A percentile compares a stretch with the other conserved stretches of the same genome.
Evolutionary conservation across 768 basidiomycete species (phyloP).

Genomic region (Lyophyllum shimeji): DNA sequence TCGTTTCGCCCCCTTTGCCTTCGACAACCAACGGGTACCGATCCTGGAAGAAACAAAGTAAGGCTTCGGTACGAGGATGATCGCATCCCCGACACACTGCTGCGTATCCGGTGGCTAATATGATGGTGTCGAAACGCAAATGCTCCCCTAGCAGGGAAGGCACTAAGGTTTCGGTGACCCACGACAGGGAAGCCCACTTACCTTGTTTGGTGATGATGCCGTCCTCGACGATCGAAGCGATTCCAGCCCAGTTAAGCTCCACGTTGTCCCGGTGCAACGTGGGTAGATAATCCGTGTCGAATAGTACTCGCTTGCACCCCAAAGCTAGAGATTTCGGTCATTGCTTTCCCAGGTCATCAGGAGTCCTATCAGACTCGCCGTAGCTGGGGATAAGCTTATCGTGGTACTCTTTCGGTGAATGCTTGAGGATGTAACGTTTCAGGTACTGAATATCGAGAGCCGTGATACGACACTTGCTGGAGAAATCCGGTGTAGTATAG

Average conservation of each 20-base stretch:
- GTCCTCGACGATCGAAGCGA: slow-evolving; percentile 36
- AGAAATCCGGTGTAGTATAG: background rate
- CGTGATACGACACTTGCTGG: background rate
- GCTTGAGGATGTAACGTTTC: slow-evolving; percentile 34
- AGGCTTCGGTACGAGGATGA: background rate
- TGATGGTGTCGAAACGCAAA: slow-evolving; percentile 36
- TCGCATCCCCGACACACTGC: slow-evolving; percentile 18
- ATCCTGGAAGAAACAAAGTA: slow-evolving; percentile 23
- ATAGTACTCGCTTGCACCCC: slow-evolving; percentile 55
- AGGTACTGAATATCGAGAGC: slow-evolving; percentile 13
- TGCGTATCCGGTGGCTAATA: slow-evolving; percentile 38
- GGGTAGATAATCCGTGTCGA: slow-evolving; percentile 47
- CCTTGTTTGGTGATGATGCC: slow-evolving; percentile 44
- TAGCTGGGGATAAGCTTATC: slow-evolving; percentile 46
- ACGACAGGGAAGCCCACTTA: slow-evolving; percentile 12
- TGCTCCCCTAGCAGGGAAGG: slow-evolving; percentile 26
- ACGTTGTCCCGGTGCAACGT: slow-evolving; percentile 47
- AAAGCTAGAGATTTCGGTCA: slow-evolving; percentile 28
- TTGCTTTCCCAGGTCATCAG: background rate
- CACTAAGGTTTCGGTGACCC: background rate
- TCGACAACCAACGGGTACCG: slow-evolving; percentile 30
- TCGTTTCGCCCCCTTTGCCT: slow-evolving; percentile 28
- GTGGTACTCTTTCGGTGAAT: slow-evolving; percentile 45
- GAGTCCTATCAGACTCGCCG: slow-evolving; percentile 27
- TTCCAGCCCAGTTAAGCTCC: slow-evolving; percentile 38